Base-by-base conservation (phyloP, 2,329 filamentous ascomycete genomes). In the Neonectria coccinea region DNA sequence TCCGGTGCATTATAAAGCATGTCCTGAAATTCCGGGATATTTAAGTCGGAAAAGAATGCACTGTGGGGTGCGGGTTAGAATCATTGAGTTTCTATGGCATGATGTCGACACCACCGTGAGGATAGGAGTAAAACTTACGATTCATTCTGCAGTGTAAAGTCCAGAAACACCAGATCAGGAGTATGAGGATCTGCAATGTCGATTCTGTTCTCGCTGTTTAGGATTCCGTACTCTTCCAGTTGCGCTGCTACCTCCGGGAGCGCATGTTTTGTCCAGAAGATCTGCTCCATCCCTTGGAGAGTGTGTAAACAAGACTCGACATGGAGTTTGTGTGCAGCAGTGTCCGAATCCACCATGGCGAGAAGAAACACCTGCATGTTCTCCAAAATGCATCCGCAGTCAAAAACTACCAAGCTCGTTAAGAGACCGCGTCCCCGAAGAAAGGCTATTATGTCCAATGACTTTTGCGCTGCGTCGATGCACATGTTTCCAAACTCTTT, bases 301-400 rank as follows among this genome's bases (percentile, higher is more conserved):
- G 62, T 61, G 10, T 55, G 45, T 18, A 64, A 25, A 25, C 62
- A 60, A 8, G 50, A 22, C 1, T 64, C 56, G 1, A 60, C 51
- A 16, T 56, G 55, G 8, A 45, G 22, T 27, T 36, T 64, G 20
- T 60, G 51, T 1, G 47, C 9, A 2, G 61, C 22, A 9, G 36
- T 25, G 5, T 64, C 61, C 0, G 61, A 44, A 10, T 44, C 20
- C 8, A 29, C 52, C 27, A 60, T 16, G 0, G 50, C 61, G 1
- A 64, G 56, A 12, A 64, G 61, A n/a, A 64, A 64, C 3, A 64
- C 61, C 9, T 64, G 61, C 61, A 64, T 64, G 10, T 60, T 33
- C 12, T 64, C 61, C 3, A 64, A 20, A 10, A 64, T 60, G 16
- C 56, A 64, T 1, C 56, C 56, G 18, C 61, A 64, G 4, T 64